Evolutionary conservation across 2,329 filamentous ascomycete species (phyloP), one percentile per base, ranked within the genome.

Genomic region (Elsinoe australis): DNA sequence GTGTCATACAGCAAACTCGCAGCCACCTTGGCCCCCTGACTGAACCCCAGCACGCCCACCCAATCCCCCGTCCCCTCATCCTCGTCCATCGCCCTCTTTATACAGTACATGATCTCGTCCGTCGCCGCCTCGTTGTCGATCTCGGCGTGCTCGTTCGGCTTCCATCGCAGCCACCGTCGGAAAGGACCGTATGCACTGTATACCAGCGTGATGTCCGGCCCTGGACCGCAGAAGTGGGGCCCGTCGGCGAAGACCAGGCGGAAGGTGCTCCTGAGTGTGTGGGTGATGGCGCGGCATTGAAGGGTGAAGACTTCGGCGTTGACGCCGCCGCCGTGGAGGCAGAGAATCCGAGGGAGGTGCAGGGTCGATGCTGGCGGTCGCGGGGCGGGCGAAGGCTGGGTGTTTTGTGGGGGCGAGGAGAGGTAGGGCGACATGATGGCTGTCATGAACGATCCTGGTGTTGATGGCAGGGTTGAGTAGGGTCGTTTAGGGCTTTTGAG

Each of bases 301-400:
- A 74, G 63, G 52, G 73, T 69, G 68, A 88, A 88, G 61, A 87
- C 78, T 32, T 71, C 61, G n/a, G 74, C 80, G 58, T 83, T 87
- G 54, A 82, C 79, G 52, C 85, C 85, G 57, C 84, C 85, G 61
- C 85, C 85, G 64, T 89, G 85, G n/a, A 89, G 78, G 65, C 83
- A 88, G 56, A 89, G 80, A 55, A 89, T 79, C 51, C 84, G 80
- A 2, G 83, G 83, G 32, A 55, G 50, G 34, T 55, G 49, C 48
- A 58, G 58, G 46, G 50, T 53, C 9, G 32, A 31, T 47, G 32
- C 10, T n/a, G 33, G 33, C 12, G 46, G 35, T 24, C 33, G 33
- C 17, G 46, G 46, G 22, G 33, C 33, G 9, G 33, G 35, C 5
- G 33, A 38, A 3, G 46, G 46, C 18, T 39, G 46, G 12, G 21